Evolutionary conservation across 371 early-diverging fungal genomes (phyloP), one percentile per base, ranked within the genome.

Genomic region (Actinomortierella wolfii): DNA sequence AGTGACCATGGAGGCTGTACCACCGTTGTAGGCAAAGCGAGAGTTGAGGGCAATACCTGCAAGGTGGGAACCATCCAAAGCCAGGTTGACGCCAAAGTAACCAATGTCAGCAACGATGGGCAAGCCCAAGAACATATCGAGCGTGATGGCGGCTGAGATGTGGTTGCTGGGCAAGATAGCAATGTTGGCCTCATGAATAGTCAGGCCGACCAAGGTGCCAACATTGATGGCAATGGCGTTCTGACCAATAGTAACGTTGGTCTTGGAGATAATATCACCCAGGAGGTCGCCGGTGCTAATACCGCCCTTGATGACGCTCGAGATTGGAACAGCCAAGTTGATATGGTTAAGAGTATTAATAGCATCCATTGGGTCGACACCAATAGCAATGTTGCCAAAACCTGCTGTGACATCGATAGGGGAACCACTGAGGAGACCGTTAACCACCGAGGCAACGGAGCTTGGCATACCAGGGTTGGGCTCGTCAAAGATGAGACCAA

Each of bases 101-200:
- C 71, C 71, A 49, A 71, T 71, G 61, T 71, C 65, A 58, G 66
- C 71, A 39, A 51, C 55, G 40, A 71, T 52, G 17, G 71, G 71
- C 34, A 71, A 15, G 45, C 71, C 71, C 44, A 71, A 34, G 66
- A 71, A 71, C 61, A 71, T 60, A 20, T 71, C 71, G 20, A 71
- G 51, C 45, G 61, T 61, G 56, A 71, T 56, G 8, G 55, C 57
- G 14, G 50, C 59, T 21, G 61, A 57, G 53, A 71, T 48, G 47
- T 61, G 21, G 59, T 71, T 71, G 59, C 58, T 61, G 56, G 71
- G 71, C 59, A 71, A 34, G 40, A 71, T 62, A 21, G 58, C 66
- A 23, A 71, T 71, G 21, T 57, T 17, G 25, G 71, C 71, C 45
- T 71, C 66, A 26, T 71, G 71, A 56, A 71, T 59, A 5, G 62